phyloP scores from a whole-genome alignment of 306 rosid genomes.

The Quercus suber region DNA sequence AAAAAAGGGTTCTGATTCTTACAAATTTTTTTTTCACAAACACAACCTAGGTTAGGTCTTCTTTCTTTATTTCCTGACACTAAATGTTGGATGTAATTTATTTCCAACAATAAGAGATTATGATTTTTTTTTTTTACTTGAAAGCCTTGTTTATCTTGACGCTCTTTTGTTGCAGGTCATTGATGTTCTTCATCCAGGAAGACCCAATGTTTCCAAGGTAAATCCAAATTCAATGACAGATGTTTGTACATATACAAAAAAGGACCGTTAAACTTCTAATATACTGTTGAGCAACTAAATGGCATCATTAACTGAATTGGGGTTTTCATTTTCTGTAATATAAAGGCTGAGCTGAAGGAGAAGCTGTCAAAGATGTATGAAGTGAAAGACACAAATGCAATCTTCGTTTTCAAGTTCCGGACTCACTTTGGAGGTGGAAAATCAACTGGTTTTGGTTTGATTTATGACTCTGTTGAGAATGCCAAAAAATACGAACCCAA shows the following conservation, averaged over 20 bases:
- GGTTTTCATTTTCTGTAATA: background rate
- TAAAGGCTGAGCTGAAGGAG: constrained; percentile 90
- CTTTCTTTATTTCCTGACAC: too few species aligned
- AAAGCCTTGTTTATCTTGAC: background rate
- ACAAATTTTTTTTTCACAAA: too few species aligned
- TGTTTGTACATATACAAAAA: too few species aligned
- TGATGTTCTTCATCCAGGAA: constrained; percentile 92
- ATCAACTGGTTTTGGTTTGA: constrained; percentile 91
- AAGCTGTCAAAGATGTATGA: constrained; percentile 72
- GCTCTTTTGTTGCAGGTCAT: constrained; percentile 43
- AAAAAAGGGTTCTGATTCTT: too few species aligned
- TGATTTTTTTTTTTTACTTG: too few species aligned
- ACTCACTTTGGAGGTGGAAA: constrained; percentile 98
- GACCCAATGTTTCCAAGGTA: constrained; percentile 93
- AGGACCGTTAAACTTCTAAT: background rate
- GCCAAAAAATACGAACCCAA: constrained; percentile 95
- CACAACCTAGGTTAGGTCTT: too few species aligned
- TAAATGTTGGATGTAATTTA: too few species aligned
- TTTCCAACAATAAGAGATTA: too few species aligned
- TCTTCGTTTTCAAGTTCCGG: constrained; percentile 84
- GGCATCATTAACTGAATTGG: background rate
- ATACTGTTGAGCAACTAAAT: background rate
- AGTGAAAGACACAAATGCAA: constrained; percentile 74
- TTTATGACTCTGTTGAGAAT: constrained; percentile 80
- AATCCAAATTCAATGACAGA: background rate